Evolutionary conservation across 768 basidiomycete genomes (phyloP).

Genomic region (Cystobasidium tubakii): DNA sequence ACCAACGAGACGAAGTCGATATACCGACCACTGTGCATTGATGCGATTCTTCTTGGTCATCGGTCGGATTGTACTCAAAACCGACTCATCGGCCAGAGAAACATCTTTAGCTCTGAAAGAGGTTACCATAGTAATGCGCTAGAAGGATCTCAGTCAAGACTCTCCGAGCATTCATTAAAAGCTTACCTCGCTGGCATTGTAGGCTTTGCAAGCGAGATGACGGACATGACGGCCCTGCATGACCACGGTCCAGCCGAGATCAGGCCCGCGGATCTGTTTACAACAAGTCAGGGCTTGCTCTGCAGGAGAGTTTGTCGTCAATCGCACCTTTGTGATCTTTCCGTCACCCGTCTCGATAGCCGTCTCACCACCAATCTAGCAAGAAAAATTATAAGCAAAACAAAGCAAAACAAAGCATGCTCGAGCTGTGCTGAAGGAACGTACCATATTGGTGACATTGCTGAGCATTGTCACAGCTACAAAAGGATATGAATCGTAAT

Average conservation of each 20-base stretch:
- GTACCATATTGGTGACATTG: too few species aligned
- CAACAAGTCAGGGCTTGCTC: too few species aligned
- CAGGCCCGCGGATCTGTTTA: not conserved
- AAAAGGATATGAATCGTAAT: too few species aligned
- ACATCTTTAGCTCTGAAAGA: slow-evolving; percentile 11
- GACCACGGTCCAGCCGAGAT: not conserved
- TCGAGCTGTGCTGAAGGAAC: too few species aligned
- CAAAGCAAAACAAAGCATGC: not conserved
- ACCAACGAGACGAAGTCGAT: slow-evolving; percentile 11
- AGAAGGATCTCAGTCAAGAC: not conserved
- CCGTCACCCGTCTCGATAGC: slow-evolving; percentile 18
- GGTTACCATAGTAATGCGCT: slow-evolving; percentile 21
- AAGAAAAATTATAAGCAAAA: not conserved
- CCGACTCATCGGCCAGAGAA: slow-evolving; percentile 13
- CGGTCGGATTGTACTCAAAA: slow-evolving; percentile 6
- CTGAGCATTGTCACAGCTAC: too few species aligned
- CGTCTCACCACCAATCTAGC: slow-evolving; percentile 24
- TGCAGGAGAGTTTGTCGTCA: too few species aligned
- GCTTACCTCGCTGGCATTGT: too few species aligned
- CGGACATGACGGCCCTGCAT: slow-evolving; percentile 21
- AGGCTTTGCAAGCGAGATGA: too few species aligned
- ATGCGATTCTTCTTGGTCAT: slow-evolving; percentile 12
- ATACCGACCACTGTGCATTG: slow-evolving; percentile 27
- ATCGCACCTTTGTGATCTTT: slow-evolving; percentile 2
- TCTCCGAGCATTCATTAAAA: too few species aligned